Percentiles rank a stretch among this genome's conserved stretches.
phyloP scores from a whole-genome alignment of 2,329 filamentous ascomycete species.

The Rhinocladiella mackenziei region DNA sequence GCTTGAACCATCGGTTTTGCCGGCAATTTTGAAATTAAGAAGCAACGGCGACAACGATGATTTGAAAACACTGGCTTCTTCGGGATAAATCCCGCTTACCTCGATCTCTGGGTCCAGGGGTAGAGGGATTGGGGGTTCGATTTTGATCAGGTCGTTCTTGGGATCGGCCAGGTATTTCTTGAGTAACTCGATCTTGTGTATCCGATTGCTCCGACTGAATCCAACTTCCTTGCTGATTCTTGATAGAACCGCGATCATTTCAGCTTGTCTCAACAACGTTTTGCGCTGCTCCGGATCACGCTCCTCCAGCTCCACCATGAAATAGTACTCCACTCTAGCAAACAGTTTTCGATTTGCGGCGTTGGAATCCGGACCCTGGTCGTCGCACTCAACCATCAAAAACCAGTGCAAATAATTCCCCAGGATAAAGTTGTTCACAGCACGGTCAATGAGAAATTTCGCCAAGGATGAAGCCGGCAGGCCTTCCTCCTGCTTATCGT shows the following conservation, averaged over 20 bases:
- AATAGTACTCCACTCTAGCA: slow-evolving; percentile 89
- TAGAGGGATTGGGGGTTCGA: slow-evolving; percentile 81
- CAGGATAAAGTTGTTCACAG: slow-evolving; percentile 80
- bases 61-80: slow-evolving; percentile 90
- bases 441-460: slow-evolving; percentile 81
- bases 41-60: slow-evolving; percentile 89
- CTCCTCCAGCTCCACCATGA: slow-evolving; percentile 81
- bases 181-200: slow-evolving; percentile 75
- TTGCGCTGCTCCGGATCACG: slow-evolving; percentile 70
- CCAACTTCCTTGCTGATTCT: slow-evolving; percentile 88
- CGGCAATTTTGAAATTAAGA: slow-evolving; percentile 78
- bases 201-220: slow-evolving; percentile 69
- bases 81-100: slow-evolving; percentile 73
- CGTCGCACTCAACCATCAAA: slow-evolving; percentile 94
- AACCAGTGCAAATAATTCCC: slow-evolving; percentile 99
- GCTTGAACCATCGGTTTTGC: slow-evolving; percentile 1
- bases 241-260: slow-evolving; percentile 79
- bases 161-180: slow-evolving; percentile 82
- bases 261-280: slow-evolving; percentile 77
- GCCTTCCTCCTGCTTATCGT: slow-evolving; percentile 60
- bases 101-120: slow-evolving; percentile 81
- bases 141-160: slow-evolving; percentile 78
- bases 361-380: slow-evolving; percentile 69
- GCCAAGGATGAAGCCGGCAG: slow-evolving; percentile 78
- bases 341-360: slow-evolving; percentile 74